Evolutionary conservation across 2,329 filamentous ascomycete species (phyloP).

Genomic region (Pestalotiopsis sp.): DNA sequence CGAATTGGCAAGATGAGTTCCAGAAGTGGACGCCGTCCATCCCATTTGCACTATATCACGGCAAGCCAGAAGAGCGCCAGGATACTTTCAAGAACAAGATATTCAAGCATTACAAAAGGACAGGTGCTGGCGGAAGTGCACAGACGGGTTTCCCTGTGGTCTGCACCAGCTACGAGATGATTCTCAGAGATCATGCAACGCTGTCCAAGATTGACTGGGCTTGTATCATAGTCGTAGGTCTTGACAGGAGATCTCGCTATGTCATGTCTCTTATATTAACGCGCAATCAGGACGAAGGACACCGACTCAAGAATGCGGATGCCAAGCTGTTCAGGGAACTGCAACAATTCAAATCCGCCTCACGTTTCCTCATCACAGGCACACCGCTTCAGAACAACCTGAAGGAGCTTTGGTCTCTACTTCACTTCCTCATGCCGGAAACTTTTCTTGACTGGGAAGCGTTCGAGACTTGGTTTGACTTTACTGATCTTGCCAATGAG

Average conservation of each 20-base stretch:
- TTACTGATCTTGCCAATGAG: constrained; percentile 86
- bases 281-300: constrained; percentile 76
- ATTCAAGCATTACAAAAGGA: constrained; percentile 65
- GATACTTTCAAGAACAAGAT: constrained; percentile 74
- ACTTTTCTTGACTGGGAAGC: constrained; percentile 93
- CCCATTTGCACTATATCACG: constrained; percentile 89
- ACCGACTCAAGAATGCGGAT: constrained; percentile 96
- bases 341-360: constrained; percentile 85
- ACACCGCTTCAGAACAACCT: constrained; percentile 96
- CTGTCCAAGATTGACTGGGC: constrained; percentile 89
- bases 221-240: constrained; percentile 86
- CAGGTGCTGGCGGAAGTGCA: constrained; percentile 42
- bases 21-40: constrained; percentile 86
- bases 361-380: constrained; percentile 88
- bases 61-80: constrained; percentile 75
- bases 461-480: constrained; percentile 97
- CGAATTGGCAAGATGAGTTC: constrained; percentile 96
- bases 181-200: constrained; percentile 83
- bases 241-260: not conserved
- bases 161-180: constrained; percentile 95
- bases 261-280: not conserved
- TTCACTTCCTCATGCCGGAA: constrained; percentile 90
- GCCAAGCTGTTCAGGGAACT: constrained; percentile 89
- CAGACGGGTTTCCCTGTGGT: constrained; percentile 81
- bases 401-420: constrained; percentile 88